Percentiles rank a stretch among this genome's conserved stretches.
Evolutionary conservation across 306 rosid species (phyloP).

Genomic region (Cucurbita ficifolia): DNA sequence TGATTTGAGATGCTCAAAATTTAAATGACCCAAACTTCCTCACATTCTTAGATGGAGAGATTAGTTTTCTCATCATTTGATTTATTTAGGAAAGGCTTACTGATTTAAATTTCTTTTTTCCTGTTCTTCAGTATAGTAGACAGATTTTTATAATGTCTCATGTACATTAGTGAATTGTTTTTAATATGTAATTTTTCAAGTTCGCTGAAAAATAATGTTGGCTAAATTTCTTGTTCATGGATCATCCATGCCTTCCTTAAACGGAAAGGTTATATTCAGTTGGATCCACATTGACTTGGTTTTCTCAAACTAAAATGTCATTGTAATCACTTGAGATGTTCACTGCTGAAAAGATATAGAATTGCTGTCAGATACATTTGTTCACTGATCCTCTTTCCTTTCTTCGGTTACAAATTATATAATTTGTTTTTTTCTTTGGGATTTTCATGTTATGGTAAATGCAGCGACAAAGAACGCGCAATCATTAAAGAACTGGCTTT

Average conservation of each 20-base stretch:
- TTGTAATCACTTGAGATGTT: slow-evolving; percentile 23
- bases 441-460: slow-evolving; percentile 9
- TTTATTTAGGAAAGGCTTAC: background rate
- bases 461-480: slow-evolving; percentile 44
- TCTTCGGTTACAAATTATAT: background rate
- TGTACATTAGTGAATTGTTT: background rate
- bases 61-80: background rate
- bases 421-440: background rate
- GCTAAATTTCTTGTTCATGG: background rate
- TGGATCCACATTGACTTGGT: background rate
- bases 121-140: background rate
- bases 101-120: background rate
- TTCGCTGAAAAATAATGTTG: background rate
- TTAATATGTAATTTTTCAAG: background rate
- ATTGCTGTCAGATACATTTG: background rate
- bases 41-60: background rate
- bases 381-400: background rate
- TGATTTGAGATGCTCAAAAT: background rate
- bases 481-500: slow-evolving; percentile 59
- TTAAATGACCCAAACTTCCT: background rate
- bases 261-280: background rate
- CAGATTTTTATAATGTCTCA: background rate
- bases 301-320: slow-evolving; percentile 6
- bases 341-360: slow-evolving; percentile 36
- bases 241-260: background rate